Conservation (phyloP, 495 filamentous ascomycete species). For the Cercophora samala region DNA sequence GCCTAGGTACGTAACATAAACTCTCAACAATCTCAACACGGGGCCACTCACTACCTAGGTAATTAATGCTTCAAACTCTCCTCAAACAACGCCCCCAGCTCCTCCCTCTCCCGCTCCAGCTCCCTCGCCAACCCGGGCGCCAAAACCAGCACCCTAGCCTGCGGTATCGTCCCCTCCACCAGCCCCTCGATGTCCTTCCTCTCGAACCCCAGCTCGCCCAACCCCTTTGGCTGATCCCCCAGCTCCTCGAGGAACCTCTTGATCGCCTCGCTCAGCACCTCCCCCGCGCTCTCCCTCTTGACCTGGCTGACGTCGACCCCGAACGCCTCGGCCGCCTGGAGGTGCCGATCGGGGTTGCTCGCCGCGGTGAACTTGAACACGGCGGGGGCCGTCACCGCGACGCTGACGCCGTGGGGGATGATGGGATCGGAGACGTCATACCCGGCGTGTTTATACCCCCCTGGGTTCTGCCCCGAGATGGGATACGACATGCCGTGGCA, state of each 20-base stretch:
- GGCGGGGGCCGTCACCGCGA: constrained; percentile 89
- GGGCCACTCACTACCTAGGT: too few relatives aligned
- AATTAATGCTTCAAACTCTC: constrained; percentile 47
- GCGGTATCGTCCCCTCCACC: constrained; percentile 92
- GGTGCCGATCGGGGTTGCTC: constrained; percentile 85
- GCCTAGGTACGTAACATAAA: too few relatives aligned
- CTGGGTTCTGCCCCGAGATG: constrained; percentile 85
- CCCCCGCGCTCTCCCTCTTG: constrained; percentile 81
- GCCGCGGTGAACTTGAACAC: constrained; percentile 92
- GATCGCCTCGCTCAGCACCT: constrained; percentile 79
- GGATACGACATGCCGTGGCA: constrained; percentile 98
- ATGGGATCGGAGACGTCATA: constrained; percentile 72
- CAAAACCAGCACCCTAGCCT: constrained; percentile 84
- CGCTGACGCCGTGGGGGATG: constrained; percentile 93
- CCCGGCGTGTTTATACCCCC: constrained; percentile 76
- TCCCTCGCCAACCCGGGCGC: constrained; percentile 75
- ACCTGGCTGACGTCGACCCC: constrained; percentile 84
- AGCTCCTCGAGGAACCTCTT: constrained; percentile 72
- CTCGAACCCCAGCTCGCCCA: constrained; percentile 80
- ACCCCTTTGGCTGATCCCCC: constrained; percentile 84
- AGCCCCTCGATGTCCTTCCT: constrained; percentile 68
- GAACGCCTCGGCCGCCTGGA: constrained; percentile 84
- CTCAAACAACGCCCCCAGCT: constrained; percentile 51
- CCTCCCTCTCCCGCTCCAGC: constrained; percentile 59
- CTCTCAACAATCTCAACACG: too few relatives aligned